Conservation (phyloP, 805 yeast genomes). For the Zygosaccharomyces bisporus region DNA sequence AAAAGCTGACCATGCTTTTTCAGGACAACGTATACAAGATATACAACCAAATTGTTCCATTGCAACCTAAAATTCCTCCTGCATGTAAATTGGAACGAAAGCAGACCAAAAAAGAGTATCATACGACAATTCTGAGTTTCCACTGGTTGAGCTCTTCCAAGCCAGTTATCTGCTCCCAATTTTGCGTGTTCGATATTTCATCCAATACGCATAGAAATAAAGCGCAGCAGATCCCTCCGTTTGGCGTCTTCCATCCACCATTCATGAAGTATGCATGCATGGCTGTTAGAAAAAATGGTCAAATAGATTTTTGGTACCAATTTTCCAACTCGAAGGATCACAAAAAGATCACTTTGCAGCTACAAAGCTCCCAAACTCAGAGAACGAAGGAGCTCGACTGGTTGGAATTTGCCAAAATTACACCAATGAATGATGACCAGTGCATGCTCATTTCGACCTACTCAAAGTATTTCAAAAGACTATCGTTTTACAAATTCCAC, state of each 20-base stretch:
- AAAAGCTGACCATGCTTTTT: conserved; percentile 35
- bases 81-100: conserved; percentile 38
- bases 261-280: conserved; percentile 37
- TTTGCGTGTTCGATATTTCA: conserved; percentile 31
- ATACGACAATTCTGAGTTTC: conserved; percentile 41
- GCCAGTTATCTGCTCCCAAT: conserved; percentile 32
- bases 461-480: conserved; percentile 25
- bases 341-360: conserved; percentile 34
- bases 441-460: conserved; percentile 30
- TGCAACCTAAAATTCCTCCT: conserved; percentile 25
- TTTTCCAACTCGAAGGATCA: conserved; percentile 38
- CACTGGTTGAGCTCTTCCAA: conserved; percentile 41
- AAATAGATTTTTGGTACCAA: conserved; percentile 38
- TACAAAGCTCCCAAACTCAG: conserved; percentile 23
- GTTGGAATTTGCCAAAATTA: conserved; percentile 32
- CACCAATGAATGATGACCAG: conserved; percentile 35
- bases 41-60: conserved; percentile 30
- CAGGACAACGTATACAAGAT: conserved; percentile 39
- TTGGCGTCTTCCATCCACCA: conserved; percentile 37
- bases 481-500: conserved; percentile 31
- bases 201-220: conserved; percentile 30
- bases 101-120: conserved; percentile 37
- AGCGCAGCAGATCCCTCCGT: conserved; percentile 35
- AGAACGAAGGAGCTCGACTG: conserved; percentile 31
- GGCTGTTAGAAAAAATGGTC: conserved; percentile 36